Evolutionary conservation across 2,329 filamentous ascomycete genomes (phyloP).

Genomic region (Aspergillus sergii): DNA sequence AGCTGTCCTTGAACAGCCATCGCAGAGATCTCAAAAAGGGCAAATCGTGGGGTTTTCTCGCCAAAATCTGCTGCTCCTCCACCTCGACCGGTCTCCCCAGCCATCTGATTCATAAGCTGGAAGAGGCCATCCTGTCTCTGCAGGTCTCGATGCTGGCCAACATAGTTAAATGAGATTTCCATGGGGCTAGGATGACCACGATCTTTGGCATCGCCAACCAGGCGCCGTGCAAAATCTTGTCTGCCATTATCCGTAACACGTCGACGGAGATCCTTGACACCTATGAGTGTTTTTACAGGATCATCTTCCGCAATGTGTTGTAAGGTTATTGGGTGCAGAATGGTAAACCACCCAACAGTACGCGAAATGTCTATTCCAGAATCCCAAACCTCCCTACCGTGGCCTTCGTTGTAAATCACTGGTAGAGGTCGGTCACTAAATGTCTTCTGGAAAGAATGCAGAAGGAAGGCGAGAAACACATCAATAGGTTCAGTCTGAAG

Average conservation of each 20-base stretch:
- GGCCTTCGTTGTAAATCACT: conserved; percentile 52
- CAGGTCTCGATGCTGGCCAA: conserved; percentile 44
- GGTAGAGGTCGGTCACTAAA: conserved; percentile 46
- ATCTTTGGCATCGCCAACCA: conserved; percentile 31
- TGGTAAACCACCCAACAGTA: conserved; percentile 57
- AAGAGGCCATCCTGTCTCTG: conserved; percentile 50
- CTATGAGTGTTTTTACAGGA: conserved; percentile 35
- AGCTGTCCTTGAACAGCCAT: conserved; percentile 51
- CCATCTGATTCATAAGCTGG: conserved; percentile 47
- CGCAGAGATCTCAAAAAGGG: conserved; percentile 56
- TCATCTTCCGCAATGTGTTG: conserved; percentile 27
- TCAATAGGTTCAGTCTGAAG: conserved; percentile 41
- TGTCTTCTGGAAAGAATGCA: conserved; percentile 47
- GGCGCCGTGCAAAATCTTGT: conserved; percentile 40
- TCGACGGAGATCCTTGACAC: conserved; percentile 44
- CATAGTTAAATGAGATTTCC: conserved; percentile 49
- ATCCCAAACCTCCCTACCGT: conserved; percentile 52
- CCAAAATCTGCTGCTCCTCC: conserved; percentile 51
- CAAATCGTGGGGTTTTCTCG: conserved; percentile 48
- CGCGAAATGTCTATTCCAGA: conserved; percentile 50
- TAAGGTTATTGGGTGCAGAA: conserved; percentile 49
- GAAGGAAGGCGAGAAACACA: conserved; percentile 39
- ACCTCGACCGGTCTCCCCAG: conserved; percentile 48
- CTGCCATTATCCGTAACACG: conserved; percentile 41
- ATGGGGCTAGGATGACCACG: conserved; percentile 45